Base-by-base conservation (phyloP, 345 rosid species). In the Eucalyptus virginea region DNA sequence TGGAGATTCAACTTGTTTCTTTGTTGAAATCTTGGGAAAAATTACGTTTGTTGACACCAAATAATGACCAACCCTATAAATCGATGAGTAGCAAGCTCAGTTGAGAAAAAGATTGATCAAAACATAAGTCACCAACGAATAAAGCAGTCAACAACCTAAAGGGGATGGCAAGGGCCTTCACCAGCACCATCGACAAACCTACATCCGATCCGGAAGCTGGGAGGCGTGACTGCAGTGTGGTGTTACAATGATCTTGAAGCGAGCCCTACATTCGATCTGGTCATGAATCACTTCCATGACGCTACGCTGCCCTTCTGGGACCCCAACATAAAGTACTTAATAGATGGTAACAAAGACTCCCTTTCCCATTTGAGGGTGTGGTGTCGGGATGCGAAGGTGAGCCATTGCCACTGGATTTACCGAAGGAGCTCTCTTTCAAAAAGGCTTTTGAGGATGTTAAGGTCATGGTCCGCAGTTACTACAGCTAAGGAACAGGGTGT, bases 201-300 rank as follows among this genome's bases (percentile, higher is more conserved):
- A 95, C 34, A 81, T 96, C 54, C 92, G 10, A 52, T 95, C 16
- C 92, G 93, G 44, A 96, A 92, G 89, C 98, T 96, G 8, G 96
- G 95, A 47, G 96, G 97, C 2, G 87, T 93, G 16, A 77, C 93
- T 44, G 97, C 95, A 16, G 94, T 94, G 7, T 94, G 98, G 96
- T 91, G 93, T 89, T 58, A 58, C 14, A 58, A 58, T 58, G 65
- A 58, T 58, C 65, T 58, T 26, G 65, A 11, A 58, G 65, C 15
- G 30, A 58, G 65, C 65, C 65, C 30, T 95, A 95, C 92, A 81
- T 91, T 96, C 87, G 97, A 94, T 87, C 86, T 92, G 6, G 58
- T 94, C 42, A 89, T 92, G 90, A 92, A 91, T 89, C 89, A 91
- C 11, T 92, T 95, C 13, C 91, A n/a, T 19, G 95, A 92, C 65